Percentiles rank a stretch among this genome's conserved stretches.
Conservation (phyloP, 1,139 yeast genomes). For the Yamadazyma triangularis region DNA sequence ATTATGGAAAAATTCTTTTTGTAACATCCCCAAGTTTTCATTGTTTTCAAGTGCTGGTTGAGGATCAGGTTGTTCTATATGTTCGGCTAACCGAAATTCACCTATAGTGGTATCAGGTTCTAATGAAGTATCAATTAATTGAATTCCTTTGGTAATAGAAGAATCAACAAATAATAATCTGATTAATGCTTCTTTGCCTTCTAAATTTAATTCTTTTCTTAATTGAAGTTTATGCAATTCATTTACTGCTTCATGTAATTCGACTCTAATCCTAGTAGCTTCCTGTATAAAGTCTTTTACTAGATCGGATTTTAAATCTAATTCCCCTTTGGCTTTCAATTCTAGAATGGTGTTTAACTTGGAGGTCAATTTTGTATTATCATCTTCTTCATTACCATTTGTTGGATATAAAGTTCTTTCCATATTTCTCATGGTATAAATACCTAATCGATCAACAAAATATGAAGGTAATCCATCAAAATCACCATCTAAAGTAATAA, state of each 20-base stretch:
- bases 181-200: conserved; percentile 70
- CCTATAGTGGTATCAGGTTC: conserved; percentile 14
- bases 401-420: conserved; percentile 36
- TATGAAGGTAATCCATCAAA: conserved; percentile 33
- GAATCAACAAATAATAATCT: conserved; percentile 66
- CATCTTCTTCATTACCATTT: conserved; percentile 7
- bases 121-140: conserved; percentile 42
- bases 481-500: conserved; percentile 40
- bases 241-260: conserved; percentile 49
- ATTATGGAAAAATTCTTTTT: conserved; percentile 1
- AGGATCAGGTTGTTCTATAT: conserved; percentile 10
- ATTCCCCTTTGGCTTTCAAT: conserved; percentile 23
- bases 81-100: conserved; percentile 7
- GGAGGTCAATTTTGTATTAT: conserved; percentile 25
- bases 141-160: conserved; percentile 62
- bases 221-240: conserved; percentile 55
- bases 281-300: conserved; percentile 39
- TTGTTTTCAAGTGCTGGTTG: conserved; percentile 5
- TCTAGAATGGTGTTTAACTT: conserved; percentile 32
- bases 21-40: conserved; percentile 2
- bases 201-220: conserved; percentile 49
- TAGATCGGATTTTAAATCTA: conserved; percentile 25
- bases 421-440: conserved; percentile 70
- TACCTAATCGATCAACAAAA: conserved; percentile 55
- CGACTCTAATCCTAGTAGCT: conserved; percentile 39